Conservation (phyloP, 2,329 filamentous ascomycete species). For the Aaosphaeria pasadenensis region DNA sequence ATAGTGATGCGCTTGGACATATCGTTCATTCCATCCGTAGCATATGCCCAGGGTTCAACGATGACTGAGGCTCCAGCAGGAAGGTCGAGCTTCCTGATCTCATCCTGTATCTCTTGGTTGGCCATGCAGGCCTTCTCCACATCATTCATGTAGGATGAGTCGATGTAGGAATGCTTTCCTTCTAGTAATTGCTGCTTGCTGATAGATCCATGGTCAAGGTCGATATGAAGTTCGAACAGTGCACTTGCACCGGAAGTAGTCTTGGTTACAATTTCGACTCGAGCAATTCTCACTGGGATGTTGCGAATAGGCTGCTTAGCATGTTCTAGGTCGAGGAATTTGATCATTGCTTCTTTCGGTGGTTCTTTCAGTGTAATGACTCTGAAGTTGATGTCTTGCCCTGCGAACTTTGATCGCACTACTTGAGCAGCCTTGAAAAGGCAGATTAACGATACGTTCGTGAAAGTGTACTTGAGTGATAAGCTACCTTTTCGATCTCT, state of each 20-base stretch:
- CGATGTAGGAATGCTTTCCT: constrained; percentile 49
- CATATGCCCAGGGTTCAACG: constrained; percentile 57
- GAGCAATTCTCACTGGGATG: constrained; percentile 38
- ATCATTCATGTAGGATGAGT: constrained; percentile 47
- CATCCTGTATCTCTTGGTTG: constrained; percentile 42
- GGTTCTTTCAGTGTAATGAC: constrained; percentile 53
- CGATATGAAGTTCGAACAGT: constrained; percentile 35
- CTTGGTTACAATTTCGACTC: constrained; percentile 14
- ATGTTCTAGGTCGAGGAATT: constrained; percentile 40
- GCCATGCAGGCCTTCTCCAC: constrained; percentile 49
- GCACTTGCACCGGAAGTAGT: constrained; percentile 12
- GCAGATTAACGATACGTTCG: neutral
- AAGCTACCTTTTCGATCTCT: constrained; percentile 5
- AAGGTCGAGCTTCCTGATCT: constrained; percentile 43
- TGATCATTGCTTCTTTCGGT: constrained; percentile 46
- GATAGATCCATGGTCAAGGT: constrained; percentile 17
- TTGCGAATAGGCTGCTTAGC: constrained; percentile 27
- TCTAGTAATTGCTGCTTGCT: constrained; percentile 29
- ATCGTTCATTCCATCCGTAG: constrained; percentile 52
- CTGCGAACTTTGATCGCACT: constrained; percentile 36
- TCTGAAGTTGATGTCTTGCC: constrained; percentile 42
- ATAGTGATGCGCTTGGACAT: constrained; percentile 49
- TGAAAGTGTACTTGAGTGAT: neutral
- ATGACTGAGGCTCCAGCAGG: constrained; percentile 45
- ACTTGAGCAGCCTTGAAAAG: constrained; percentile 18